Percentiles rank a stretch among this genome's conserved stretches.
Evolutionary conservation across 805 yeast genomes (phyloP).

Genomic region (Saturnispora saitoi): DNA sequence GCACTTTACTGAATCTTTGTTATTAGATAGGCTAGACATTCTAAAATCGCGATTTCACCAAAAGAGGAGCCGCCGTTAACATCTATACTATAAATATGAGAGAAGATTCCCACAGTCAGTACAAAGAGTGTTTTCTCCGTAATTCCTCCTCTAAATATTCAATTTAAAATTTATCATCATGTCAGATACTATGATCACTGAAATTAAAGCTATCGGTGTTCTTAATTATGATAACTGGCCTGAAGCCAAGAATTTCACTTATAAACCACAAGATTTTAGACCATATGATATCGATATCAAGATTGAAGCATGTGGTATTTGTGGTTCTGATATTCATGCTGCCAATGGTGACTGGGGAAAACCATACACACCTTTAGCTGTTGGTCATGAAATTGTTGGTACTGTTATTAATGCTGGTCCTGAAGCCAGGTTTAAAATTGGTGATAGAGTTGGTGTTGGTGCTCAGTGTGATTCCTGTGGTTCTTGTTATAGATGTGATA

Average conservation of each 20-base stretch:
- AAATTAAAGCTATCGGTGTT: constrained; percentile 17
- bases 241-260: constrained; percentile 15
- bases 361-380: constrained; percentile 19
- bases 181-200: constrained; percentile 1
- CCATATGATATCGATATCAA: constrained; percentile 33
- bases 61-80: neutral
- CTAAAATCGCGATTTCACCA: neutral
- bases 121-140: no score
- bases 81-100: neutral
- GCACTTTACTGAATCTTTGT: neutral
- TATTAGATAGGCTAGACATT: neutral
- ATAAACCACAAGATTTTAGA: constrained; percentile 15
- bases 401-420: constrained; percentile 34
- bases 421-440: constrained; percentile 32
- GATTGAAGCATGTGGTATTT: constrained; percentile 40
- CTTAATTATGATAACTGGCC: constrained; percentile 14
- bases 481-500: constrained; percentile 32
- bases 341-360: constrained; percentile 27
- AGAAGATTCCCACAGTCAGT: neutral
- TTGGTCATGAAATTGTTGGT: constrained; percentile 45
- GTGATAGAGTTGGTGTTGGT: constrained; percentile 46
- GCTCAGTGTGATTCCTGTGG: constrained; percentile 36
- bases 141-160: neutral
- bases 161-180: neutral
- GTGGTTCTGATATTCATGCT: constrained; percentile 45